Conservation (phyloP, 179 eudicot genomes). For the Gypsophila paniculata region DNA sequence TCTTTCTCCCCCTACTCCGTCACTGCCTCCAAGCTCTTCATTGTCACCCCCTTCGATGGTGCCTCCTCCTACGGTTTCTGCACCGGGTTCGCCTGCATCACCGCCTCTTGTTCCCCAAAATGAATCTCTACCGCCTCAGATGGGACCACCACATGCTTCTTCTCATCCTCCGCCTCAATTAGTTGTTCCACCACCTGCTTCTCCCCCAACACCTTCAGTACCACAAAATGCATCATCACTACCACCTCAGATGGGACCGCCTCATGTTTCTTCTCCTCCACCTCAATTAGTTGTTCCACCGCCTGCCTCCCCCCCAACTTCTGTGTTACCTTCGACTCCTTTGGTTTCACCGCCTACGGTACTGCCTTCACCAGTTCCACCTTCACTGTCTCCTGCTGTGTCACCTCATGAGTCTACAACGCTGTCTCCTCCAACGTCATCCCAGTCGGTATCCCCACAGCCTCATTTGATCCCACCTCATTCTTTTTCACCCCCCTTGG, state of each 20-base stretch:
- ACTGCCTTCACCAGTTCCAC: neutral
- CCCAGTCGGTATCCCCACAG: constrained; percentile 21
- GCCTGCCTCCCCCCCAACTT: constrained; percentile 15
- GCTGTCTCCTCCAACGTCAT: constrained; percentile 21
- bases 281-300: constrained; percentile 6
- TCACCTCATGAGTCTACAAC: constrained; percentile 19
- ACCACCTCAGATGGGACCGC: constrained; percentile 9
- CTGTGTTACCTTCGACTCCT: neutral
- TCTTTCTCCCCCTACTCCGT: neutral
- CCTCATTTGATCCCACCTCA: constrained; percentile 23
- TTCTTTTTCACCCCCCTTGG: constrained; percentile 25
- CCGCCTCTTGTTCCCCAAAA: constrained; percentile 12
- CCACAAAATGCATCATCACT: constrained; percentile 12
- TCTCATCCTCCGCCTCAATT: constrained; percentile 1
- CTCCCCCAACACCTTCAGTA: constrained; percentile 13
- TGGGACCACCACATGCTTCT: constrained; percentile 1
- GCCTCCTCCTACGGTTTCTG: constrained; percentile 4
- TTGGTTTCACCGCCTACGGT: constrained; percentile 11
- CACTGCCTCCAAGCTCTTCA: constrained; percentile 9
- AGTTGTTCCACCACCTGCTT: constrained; percentile 1
- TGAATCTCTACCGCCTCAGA: constrained; percentile 11
- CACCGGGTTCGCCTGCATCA: neutral
- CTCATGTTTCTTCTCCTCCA: constrained; percentile 1
- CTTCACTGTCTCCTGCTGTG: constrained; percentile 3
- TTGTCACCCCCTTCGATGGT: constrained; percentile 13